These are phyloP conservation scores for Leishmania gerbilli DNA, from an alignment of 208 protist genomes.

Conservation along the genomic window DNA sequence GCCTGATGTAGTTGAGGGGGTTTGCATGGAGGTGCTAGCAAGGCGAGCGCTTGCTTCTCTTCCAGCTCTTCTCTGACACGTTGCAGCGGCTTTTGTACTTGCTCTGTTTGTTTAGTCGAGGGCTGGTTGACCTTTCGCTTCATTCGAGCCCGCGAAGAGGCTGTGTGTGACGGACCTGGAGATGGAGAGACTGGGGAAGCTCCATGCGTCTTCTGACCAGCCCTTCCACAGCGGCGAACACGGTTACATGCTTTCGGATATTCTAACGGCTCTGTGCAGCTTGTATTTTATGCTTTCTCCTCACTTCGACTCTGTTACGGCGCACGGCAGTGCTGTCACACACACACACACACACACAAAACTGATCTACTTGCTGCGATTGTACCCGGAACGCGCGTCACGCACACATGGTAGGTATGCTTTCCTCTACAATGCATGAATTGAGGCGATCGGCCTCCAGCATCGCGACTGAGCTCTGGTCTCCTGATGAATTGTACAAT, in stretches of 20 bases:
- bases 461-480: constrained; percentile 30
- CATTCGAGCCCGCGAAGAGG: background rate
- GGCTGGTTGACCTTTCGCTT: background rate
- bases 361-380: background rate
- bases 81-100: background rate
- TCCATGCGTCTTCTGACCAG: background rate
- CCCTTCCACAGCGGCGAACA: no score
- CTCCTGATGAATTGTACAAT: constrained; percentile 31
- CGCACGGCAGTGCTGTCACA: background rate
- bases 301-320: background rate
- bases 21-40: background rate
- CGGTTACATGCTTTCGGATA: background rate
- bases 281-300: background rate
- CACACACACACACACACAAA: background rate
- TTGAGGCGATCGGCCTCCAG: constrained; percentile 14
- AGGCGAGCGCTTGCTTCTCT: background rate
- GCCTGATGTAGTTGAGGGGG: background rate
- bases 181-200: background rate
- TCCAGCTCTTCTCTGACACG: background rate
- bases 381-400: background rate
- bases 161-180: background rate
- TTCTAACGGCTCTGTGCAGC: background rate
- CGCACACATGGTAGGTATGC: constrained; percentile 1
- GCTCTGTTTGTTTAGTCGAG: background rate
- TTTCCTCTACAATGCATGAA: background rate